Percentiles rank a stretch among this genome's conserved stretches.
Evolutionary conservation across 2,329 filamentous ascomycete species (phyloP).

Genomic region (Talaromyces piceae): DNA sequence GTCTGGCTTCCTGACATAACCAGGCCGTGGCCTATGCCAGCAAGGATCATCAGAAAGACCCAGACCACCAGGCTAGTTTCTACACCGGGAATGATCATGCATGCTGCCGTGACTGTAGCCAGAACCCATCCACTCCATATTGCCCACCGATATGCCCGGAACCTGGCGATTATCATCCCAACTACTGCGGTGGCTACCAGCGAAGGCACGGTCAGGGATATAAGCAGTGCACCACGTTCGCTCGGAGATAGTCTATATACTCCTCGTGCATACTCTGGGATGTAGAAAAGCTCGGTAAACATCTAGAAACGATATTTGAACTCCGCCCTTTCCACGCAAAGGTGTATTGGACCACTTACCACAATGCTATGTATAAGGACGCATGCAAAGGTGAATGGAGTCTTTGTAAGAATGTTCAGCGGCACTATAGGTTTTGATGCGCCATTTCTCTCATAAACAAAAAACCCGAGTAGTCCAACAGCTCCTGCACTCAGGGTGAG

Average conservation of each 20-base stretch:
- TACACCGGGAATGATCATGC: background rate
- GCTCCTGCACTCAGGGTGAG: constrained; percentile 2
- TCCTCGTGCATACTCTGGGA: constrained; percentile 5
- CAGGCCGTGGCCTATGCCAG: constrained; percentile 8
- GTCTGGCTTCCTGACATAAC: constrained; percentile 6
- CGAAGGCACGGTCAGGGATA: constrained; percentile 2
- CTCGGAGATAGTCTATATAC: constrained; percentile 3
- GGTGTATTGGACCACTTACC: constrained; percentile 1
- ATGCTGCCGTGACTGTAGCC: constrained; percentile 7
- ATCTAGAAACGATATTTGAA: constrained; percentile 9
- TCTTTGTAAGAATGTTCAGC: background rate
- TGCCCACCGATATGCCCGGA: constrained; percentile 6
- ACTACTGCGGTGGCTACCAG: background rate
- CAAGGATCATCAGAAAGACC: constrained; percentile 1
- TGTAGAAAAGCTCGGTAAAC: constrained; percentile 2
- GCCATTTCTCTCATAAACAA: constrained; percentile 5
- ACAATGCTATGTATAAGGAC: constrained; percentile 9
- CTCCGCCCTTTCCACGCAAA: background rate
- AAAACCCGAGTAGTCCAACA: background rate
- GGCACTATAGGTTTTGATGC: constrained; percentile 7
- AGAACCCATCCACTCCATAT: constrained; percentile 10
- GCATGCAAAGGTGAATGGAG: constrained; percentile 4
- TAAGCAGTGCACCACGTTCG: background rate
- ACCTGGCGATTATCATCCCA: constrained; percentile 1
- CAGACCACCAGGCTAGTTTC: background rate